Evolutionary conservation across 179 eudicot species (phyloP), one percentile per base, ranked within the genome.

Genomic region (Actinidia arguta): DNA sequence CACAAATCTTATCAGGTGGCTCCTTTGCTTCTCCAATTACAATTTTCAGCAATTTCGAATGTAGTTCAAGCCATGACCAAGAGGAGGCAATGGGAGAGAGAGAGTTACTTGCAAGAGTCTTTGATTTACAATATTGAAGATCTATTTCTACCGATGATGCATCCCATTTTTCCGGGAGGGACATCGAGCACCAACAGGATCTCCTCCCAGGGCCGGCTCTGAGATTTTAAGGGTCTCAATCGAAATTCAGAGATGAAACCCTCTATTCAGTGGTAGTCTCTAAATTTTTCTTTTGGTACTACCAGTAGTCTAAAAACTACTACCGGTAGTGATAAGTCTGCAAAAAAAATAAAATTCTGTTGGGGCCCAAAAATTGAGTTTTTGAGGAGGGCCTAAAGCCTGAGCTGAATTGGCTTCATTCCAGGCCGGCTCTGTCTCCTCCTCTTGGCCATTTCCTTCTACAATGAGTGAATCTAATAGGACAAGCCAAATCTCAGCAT

Each of bases 81-180:
- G 39, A 22, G 47, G 20, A 46, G 27, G 55, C 39, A 54, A 51
- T 20, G 58, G 4, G 39, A 79, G 51, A 75, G 61, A 76, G 70
- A 44, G 46, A 61, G 52, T 82, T 92, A 95, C 98, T 88, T 79
- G 99, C 99, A 96, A 31, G 96, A 91, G 61, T 94, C 89, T 82
- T 96, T 96, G 73, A 94, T 88, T 63, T 94, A 85, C 91, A 92
- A 85, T 86, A 94, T 96, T 8, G 93, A 87, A 91, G 90, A 90
- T 81, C 99, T 98, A 84, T 86, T 92, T 75, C 87, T 88, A 67
- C 98, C 99, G 78, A 96, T 96, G 63, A 94, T 84, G 78, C 90
- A 85, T 73, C 99, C 99, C 99, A 95, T 95, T 88, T 94, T 92
- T 7, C 96, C 96, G 2, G 88, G 93, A 25, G 99, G 96, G 70